Percentiles rank a stretch among this genome's conserved stretches.
These are phyloP conservation scores for Botrytis sinoallii DNA, from an alignment of 2,329 filamentous ascomycete genomes.

Conservation along the genomic window DNA sequence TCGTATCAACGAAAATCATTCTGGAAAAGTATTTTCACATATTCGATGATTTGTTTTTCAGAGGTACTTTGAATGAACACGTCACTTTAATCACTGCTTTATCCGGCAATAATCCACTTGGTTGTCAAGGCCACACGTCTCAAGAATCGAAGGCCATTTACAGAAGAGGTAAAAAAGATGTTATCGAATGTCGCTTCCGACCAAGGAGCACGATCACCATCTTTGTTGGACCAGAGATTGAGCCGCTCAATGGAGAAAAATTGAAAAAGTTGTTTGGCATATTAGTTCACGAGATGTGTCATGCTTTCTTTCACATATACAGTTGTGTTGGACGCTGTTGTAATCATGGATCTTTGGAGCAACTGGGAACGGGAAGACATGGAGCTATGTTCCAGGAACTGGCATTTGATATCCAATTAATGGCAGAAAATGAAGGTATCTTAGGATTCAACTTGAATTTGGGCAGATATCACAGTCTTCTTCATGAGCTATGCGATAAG, in stretches of 20 bases:
- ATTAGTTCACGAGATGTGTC: constrained; percentile 6
- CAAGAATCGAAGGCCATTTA: not conserved
- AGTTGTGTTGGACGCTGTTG: not conserved
- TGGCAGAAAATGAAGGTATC: not conserved
- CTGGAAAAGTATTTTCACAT: constrained; percentile 1
- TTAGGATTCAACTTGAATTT: not conserved
- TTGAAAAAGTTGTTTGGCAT: not conserved
- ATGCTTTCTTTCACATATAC: constrained; percentile 10
- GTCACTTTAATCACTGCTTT: not conserved
- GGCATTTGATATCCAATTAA: not conserved
- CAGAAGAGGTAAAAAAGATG: not conserved
- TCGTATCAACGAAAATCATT: not conserved
- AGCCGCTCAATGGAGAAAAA: not conserved
- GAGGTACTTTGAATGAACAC: not conserved
- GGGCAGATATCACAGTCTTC: not conserved
- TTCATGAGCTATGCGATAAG: not conserved
- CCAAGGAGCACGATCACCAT: not conserved
- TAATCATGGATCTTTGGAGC: not conserved
- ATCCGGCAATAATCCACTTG: too few relatives aligned
- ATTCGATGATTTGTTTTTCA: not conserved
- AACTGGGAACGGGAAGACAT: not conserved
- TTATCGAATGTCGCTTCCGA: not conserved
- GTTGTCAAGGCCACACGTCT: not conserved
- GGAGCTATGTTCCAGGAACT: constrained; percentile 6
- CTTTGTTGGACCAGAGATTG: not conserved